phyloP scores from a whole-genome alignment of 768 basidiomycete genomes.

The Aureoboletus auriporus region DNA sequence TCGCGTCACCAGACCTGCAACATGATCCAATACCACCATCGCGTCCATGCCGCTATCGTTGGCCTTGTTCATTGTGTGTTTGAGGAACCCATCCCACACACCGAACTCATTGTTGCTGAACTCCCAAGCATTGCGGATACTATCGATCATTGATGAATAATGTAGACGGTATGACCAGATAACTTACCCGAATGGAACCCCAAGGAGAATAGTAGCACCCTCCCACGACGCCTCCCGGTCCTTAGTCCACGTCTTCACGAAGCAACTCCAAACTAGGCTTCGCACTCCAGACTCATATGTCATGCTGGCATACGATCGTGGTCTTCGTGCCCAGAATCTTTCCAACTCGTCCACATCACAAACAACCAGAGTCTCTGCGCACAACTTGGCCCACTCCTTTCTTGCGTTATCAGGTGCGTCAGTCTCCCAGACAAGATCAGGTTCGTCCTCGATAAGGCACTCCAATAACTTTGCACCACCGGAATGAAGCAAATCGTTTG shows the following conservation, averaged over 20 bases:
- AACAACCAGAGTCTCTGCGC: conserved; percentile 48
- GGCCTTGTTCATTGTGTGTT: conserved; percentile 48
- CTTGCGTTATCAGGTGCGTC: conserved; percentile 43
- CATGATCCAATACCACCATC: conserved; percentile 48
- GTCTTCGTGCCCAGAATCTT: conserved; percentile 46
- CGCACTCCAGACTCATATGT: conserved; percentile 40
- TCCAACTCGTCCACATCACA: conserved; percentile 46
- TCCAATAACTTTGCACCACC: conserved; percentile 46
- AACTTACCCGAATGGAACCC: conserved; percentile 61
- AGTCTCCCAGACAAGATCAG: conserved; percentile 40
- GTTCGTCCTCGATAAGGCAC: conserved; percentile 46
- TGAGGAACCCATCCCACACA: conserved; percentile 58
- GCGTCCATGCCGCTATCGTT: conserved; percentile 59
- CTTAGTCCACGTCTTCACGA: conserved; percentile 53
- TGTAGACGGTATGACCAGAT: conserved; percentile 1
- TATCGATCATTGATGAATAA: conserved; percentile 15
- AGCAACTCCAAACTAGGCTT: conserved; percentile 54
- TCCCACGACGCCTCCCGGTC: conserved; percentile 49
- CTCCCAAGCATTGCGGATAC: conserved; percentile 47
- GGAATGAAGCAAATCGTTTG: conserved; percentile 36
- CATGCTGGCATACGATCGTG: conserved; percentile 20
- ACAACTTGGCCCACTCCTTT: conserved; percentile 56
- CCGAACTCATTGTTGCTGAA: conserved; percentile 49
- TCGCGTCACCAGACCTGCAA: conserved; percentile 45
- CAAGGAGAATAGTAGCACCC: conserved; percentile 46